These are phyloP conservation scores for Rutstroemia sp. DNA, from an alignment of 2,329 filamentous ascomycete genomes.

Conservation along the genomic window DNA sequence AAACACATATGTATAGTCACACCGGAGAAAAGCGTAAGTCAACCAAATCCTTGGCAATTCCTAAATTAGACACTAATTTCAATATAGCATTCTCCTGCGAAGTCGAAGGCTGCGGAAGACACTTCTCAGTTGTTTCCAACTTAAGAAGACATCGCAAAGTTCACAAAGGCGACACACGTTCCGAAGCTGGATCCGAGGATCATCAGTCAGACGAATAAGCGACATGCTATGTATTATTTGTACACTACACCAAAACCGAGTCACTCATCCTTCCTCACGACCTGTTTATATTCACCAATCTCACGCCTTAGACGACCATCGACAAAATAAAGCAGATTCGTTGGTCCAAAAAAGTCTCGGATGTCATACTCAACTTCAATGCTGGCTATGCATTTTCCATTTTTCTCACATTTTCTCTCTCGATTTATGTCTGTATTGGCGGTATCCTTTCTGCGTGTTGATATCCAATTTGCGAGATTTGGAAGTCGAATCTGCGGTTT, in stretches of 20 bases:
- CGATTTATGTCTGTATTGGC: not conserved
- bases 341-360: not conserved
- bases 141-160: constrained; percentile 91
- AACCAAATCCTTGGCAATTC: not conserved
- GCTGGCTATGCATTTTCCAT: not conserved
- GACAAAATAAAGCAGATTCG: not conserved
- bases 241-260: not conserved
- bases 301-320: constrained; percentile 3
- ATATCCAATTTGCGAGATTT: not conserved
- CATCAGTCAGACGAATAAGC: constrained; percentile 43
- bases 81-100: constrained; percentile 80
- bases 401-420: not conserved
- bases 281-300: not conserved
- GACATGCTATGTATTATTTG: not conserved
- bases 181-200: constrained; percentile 56
- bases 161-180: constrained; percentile 69
- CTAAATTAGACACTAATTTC: constrained; percentile 16
- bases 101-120: constrained; percentile 86
- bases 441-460: not conserved
- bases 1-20: constrained; percentile 98
- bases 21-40: constrained; percentile 93
- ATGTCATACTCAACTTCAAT: not conserved
- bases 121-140: constrained; percentile 97
- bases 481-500: not conserved
- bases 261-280: not conserved